Base-by-base conservation (phyloP, 2,329 filamentous ascomycete genomes). In the Capronia epimyces region DNA sequence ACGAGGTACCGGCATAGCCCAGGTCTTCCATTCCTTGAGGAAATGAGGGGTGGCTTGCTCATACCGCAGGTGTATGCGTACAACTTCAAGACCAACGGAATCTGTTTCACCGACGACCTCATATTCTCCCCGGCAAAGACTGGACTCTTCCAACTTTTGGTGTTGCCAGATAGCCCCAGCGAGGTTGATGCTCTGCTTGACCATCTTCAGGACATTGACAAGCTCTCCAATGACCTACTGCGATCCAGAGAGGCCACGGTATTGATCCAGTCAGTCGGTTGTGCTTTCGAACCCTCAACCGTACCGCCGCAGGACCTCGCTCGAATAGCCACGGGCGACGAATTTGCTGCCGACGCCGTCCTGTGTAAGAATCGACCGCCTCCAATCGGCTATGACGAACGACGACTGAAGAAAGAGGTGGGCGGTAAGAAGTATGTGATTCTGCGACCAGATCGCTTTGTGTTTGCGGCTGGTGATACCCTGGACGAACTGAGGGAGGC, bases 61-160 rank as follows among this genome's bases (percentile, higher is more conserved):
- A 57, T 69, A 9, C 65, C 66, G 2, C 67, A 70, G 44, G 64
- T 68, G 0, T 70, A 67, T 50, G 64, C 64, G 40, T 58, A 42
- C 42, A 45, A 54, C 18, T 55, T 56, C 32, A 58, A 51, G 20
- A 45, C 56, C 2, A 37, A 40, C 6, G 27, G 36, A 5, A 39
- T 65, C 10, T 37, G 40, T 4, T 67, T 69, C 48, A 69, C 62
- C 1, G 67, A 69, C 39, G 66, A 68, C 50, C 53, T 65, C 1
- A 61, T 69, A 6, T 69, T 66, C 48, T 39, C 45, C 1, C 25
- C 40, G 5, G 42, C 50, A 0, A 67, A 66, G 43, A 62, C 32
- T 8, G 62, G 61, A 0, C 39, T 67, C 1, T 67, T 70, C 24
- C 66, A 68, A 31, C 25, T 69, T 3, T 53, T 69, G 8, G 59